Evolutionary conservation across 108 stramenopile species (phyloP).

Genomic region (Chaetoceros muelleri): DNA sequence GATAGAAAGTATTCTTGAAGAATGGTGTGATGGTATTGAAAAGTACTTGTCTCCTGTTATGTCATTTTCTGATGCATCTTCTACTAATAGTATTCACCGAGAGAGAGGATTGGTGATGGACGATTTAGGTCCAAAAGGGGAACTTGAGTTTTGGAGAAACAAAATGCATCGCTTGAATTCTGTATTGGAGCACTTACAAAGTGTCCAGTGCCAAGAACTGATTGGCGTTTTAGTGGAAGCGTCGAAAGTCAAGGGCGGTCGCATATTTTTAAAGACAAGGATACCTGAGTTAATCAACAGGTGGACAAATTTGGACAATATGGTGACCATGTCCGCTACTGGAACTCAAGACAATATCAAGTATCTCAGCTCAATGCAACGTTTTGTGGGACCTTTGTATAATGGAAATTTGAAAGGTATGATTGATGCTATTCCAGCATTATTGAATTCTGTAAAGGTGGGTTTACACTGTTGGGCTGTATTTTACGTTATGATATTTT

Average conservation of each 20-base stretch:
- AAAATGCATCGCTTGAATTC: constrained; percentile 80
- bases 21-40: constrained; percentile 85
- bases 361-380: constrained; percentile 79
- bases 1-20: constrained; percentile 57
- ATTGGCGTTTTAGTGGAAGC: constrained; percentile 51
- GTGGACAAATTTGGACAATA: constrained; percentile 82
- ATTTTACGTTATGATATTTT: constrained; percentile 1
- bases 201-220: constrained; percentile 69
- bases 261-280: constrained; percentile 42
- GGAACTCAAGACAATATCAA: constrained; percentile 92
- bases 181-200: constrained; percentile 76
- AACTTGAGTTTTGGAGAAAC: constrained; percentile 76
- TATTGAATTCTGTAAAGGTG: constrained; percentile 80
- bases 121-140: constrained; percentile 67
- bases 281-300: constrained; percentile 44
- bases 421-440: constrained; percentile 82
- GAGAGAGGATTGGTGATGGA: too few relatives aligned
- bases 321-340: constrained; percentile 84
- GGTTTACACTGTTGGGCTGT: not conserved
- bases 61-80: too few relatives aligned
- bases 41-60: too few relatives aligned
- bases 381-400: constrained; percentile 86
- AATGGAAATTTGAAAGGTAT: constrained; percentile 67
- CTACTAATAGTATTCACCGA: too few relatives aligned
- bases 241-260: constrained; percentile 45